Conservation (phyloP, 2,329 filamentous ascomycete species). For the Hypoxylon sp. region DNA sequence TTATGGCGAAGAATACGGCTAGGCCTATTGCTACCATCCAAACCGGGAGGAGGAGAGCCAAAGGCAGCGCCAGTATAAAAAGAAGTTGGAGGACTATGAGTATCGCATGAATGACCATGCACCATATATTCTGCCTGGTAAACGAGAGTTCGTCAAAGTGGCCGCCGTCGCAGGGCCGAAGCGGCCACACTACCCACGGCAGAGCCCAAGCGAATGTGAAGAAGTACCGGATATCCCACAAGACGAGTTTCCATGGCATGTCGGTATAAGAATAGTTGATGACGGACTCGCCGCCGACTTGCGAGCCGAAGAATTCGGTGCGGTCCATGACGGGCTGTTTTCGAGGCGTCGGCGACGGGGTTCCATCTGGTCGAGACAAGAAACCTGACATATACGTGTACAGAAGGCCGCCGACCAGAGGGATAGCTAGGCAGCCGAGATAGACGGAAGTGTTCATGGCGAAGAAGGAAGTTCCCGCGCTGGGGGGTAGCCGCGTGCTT, state of each 20-base stretch:
- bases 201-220: slow-evolving; percentile 63
- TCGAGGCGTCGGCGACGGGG: slow-evolving; percentile 1
- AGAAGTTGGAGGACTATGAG: slow-evolving; percentile 65
- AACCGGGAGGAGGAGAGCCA: slow-evolving; percentile 56
- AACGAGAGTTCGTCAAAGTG: slow-evolving; percentile 70
- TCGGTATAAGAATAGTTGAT: slow-evolving; percentile 70
- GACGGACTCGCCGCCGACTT: slow-evolving; percentile 63
- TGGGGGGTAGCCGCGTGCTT: slow-evolving; percentile 18
- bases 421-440: slow-evolving; percentile 14
- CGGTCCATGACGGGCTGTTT: slow-evolving; percentile 29
- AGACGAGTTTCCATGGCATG: slow-evolving; percentile 58
- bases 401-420: slow-evolving; percentile 27
- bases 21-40: slow-evolving; percentile 55
- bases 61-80: slow-evolving; percentile 67
- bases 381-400: slow-evolving; percentile 24
- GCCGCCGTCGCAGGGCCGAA: slow-evolving; percentile 60
- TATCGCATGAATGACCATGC: slow-evolving; percentile 64
- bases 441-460: slow-evolving; percentile 22
- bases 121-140: slow-evolving; percentile 63
- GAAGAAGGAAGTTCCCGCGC: slow-evolving; percentile 9
- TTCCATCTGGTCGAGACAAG: slow-evolving; percentile 16
- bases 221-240: slow-evolving; percentile 63
- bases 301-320: slow-evolving; percentile 65
- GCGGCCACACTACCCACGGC: slow-evolving; percentile 68
- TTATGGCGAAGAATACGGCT: slow-evolving; percentile 56